Conservation (phyloP, 176 grass and related monocot species). For the Oryza meyeriana region DNA sequence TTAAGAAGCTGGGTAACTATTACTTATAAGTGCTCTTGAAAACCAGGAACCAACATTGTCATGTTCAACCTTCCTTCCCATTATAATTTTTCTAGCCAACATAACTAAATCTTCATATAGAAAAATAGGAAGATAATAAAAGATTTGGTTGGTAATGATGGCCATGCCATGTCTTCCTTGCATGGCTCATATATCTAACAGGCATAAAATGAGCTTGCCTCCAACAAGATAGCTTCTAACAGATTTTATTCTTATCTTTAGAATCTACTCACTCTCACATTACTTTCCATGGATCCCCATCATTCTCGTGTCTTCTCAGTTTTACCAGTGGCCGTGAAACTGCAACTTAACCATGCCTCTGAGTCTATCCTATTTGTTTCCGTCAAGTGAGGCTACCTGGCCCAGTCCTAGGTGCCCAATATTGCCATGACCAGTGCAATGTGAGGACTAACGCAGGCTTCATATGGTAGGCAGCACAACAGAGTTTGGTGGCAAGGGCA, state of each 20-base stretch:
- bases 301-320: not conserved
- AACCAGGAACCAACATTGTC: no score
- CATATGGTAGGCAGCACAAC: not conserved
- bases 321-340: not conserved
- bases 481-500: not conserved
- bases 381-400: not conserved
- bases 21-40: not conserved
- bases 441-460: not conserved
- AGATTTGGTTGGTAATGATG: not conserved
- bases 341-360: not conserved
- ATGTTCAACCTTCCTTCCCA: not conserved
- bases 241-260: not conserved
- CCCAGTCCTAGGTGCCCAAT: not conserved
- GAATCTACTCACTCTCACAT: not conserved
- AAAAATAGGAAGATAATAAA: not conserved
- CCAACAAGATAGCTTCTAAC: not conserved
- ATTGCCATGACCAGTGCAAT: not conserved
- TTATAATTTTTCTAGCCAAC: not conserved
- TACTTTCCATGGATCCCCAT: not conserved
- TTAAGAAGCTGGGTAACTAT: not conserved
- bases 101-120: conserved; percentile 13
- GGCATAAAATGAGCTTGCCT: not conserved
- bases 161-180: not conserved
- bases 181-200: not conserved
- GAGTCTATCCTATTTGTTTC: not conserved